These are phyloP conservation scores for Yamadazyma aaseri DNA, from an alignment of 1,139 yeast genomes.

Conservation along the genomic window DNA sequence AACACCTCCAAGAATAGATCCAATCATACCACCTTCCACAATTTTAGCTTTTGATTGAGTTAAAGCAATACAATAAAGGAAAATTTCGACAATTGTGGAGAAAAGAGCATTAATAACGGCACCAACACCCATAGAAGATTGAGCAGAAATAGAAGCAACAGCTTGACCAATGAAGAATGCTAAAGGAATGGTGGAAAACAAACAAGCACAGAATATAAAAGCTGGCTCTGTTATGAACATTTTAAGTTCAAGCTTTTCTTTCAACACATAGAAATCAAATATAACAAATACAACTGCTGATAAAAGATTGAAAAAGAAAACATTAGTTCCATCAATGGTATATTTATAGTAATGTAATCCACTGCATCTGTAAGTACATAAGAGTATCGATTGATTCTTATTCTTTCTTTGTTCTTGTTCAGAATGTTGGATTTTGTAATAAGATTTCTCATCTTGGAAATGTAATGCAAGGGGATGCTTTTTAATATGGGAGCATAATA, in stretches of 20 bases:
- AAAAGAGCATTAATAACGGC: conserved; percentile 97
- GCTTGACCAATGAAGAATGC: conserved; percentile 99
- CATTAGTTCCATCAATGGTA: conserved; percentile 94
- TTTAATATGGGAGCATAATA: conserved; percentile 71
- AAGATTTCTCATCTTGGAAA: conserved; percentile 60
- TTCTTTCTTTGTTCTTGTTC: conserved; percentile 22
- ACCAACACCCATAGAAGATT: conserved; percentile 99
- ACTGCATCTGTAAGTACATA: conserved; percentile 89
- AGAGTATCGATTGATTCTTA: conserved; percentile 45
- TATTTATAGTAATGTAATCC: conserved; percentile 93
- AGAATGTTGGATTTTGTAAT: conserved; percentile 29
- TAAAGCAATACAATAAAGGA: conserved; percentile 87
- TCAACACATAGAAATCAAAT: conserved; percentile 67
- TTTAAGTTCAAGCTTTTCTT: conserved; percentile 48
- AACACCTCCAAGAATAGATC: conserved; percentile 92
- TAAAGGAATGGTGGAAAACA: conserved; percentile 84
- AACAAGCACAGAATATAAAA: conserved; percentile 68
- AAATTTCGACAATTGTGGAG: conserved; percentile 93
- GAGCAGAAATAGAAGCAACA: conserved; percentile 97
- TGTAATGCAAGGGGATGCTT: conserved; percentile 87
- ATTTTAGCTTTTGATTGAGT: conserved; percentile 80
- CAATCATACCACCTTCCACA: conserved; percentile 97
- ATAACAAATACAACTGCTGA: conserved; percentile 81
- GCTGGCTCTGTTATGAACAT: conserved; percentile 58
- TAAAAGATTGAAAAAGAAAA: conserved; percentile 83